A percentile compares a stretch with the other conserved stretches of the same genome.
Conservation (phyloP, 495 filamentous ascomycete genomes). For the Penicillium dipodomyicola region DNA sequence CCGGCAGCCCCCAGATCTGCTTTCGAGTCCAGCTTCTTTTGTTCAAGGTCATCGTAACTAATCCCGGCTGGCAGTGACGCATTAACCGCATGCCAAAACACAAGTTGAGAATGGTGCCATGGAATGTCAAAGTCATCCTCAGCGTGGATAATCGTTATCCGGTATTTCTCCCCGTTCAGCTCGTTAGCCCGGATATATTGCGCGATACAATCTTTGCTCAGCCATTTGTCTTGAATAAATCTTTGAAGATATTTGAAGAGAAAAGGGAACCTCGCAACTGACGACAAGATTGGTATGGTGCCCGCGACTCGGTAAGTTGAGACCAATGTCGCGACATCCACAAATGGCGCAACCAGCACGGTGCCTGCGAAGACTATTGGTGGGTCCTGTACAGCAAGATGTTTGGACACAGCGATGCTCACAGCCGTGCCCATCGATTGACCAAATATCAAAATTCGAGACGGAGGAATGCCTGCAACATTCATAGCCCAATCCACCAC, state of each 20-base stretch:
- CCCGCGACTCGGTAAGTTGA: constrained; percentile 48
- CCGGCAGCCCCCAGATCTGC: constrained; percentile 45
- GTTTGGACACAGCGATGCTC: constrained; percentile 58
- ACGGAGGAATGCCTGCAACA: constrained; percentile 57
- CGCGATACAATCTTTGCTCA: constrained; percentile 42
- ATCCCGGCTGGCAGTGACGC: constrained; percentile 28
- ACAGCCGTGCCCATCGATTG: constrained; percentile 81
- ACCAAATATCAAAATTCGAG: constrained; percentile 69
- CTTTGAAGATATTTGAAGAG: constrained; percentile 39
- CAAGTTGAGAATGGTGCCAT: constrained; percentile 36
- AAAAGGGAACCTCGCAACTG: constrained; percentile 37
- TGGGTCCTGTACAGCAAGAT: constrained; percentile 45
- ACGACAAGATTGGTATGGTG: constrained; percentile 42
- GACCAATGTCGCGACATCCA: constrained; percentile 40
- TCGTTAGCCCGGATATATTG: constrained; percentile 30
- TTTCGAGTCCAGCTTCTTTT: constrained; percentile 32
- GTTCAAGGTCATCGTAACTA: constrained; percentile 37
- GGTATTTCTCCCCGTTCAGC: constrained; percentile 26
- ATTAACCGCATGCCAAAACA: constrained; percentile 49
- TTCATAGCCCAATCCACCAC: constrained; percentile 66
- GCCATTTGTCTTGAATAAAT: constrained; percentile 46
- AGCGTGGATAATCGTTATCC: constrained; percentile 33
- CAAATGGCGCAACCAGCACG: constrained; percentile 44
- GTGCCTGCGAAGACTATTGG: constrained; percentile 35
- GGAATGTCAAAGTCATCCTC: constrained; percentile 43